Base-by-base conservation (phyloP, 1,284 basidiomycete species). In the Ustilago shanxiensis region DNA sequence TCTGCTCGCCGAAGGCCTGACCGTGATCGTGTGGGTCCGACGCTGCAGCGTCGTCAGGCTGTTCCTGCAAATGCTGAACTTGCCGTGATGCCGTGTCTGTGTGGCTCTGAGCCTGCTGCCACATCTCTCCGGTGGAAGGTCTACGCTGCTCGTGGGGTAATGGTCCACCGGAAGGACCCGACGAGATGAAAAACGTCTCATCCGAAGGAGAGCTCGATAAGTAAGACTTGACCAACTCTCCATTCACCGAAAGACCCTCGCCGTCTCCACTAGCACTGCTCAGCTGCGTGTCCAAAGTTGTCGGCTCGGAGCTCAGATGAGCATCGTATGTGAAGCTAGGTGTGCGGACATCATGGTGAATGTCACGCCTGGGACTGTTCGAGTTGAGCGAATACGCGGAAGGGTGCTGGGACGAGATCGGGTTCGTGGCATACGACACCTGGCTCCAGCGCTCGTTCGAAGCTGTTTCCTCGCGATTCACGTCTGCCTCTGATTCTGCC, bases 211-310 rank as follows among this genome's bases (percentile, higher is more conserved):
- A 72, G 55, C 57, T 64, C 13, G 55, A 47, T 14, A 67, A 6
- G 24, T 63, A 64, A 37, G 70, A 59, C 60, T 72, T 72, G 57
- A 72, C 54, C 29, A 62, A 37, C 20, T 72, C 56, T 16, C 59
- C 57, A n/a, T 54, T 62, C 11, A 53, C 54, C 33, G 68, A 71
- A 41, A 61, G 22, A 5, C 58, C 54, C 16, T 61, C 62, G 11
- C 31, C 54, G 5, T 60, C 62, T 10, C 26, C 44, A 35, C 53
- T 60, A 13, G 62, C 54, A 49, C 54, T 65, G 53, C 70, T 72
- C 49, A 72, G 31, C 51, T 67, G 70, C 20, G 70, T 64, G 24
- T 72, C 70, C 20, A 55, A 33, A n/a, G 70, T 72, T 7, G 70
- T 72, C 18, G 65, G 56, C 49, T 67, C 64, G 0, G 70, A 67